A percentile compares a stretch with the other conserved stretches of the same genome.
Evolutionary conservation across 139 green algal genomes (phyloP).

Genomic region (Chloropicon primus): DNA sequence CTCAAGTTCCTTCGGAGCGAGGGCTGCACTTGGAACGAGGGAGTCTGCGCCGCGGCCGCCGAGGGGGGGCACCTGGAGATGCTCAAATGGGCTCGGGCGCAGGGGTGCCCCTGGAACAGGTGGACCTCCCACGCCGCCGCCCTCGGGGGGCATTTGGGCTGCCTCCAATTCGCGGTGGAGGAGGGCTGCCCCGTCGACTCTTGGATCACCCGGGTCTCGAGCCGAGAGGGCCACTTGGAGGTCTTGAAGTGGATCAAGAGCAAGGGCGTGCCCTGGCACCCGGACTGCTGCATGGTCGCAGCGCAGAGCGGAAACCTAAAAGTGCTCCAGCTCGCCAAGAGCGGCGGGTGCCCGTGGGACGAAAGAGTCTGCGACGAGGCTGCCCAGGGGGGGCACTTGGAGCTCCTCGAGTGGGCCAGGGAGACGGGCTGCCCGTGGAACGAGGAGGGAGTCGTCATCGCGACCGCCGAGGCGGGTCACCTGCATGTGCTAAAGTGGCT

Average conservation of each 20-base stretch:
- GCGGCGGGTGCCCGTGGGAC: constrained; percentile 3
- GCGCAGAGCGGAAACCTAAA: not conserved
- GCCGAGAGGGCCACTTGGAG: not conserved
- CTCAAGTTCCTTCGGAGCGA: not conserved
- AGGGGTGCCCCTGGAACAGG: constrained; percentile 2
- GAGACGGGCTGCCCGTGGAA: constrained; percentile 2
- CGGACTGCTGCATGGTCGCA: not conserved
- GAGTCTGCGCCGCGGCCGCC: too few relatives aligned
- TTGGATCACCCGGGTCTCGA: not conserved
- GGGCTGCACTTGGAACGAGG: not conserved
- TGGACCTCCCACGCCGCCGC: not conserved
- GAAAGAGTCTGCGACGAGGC: not conserved
- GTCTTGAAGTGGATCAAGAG: not conserved
- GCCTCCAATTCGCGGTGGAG: not conserved
- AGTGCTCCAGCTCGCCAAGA: not conserved
- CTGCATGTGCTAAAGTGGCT: too few relatives aligned
- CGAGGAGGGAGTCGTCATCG: not conserved
- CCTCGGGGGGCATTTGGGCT: not conserved
- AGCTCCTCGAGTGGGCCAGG: constrained; percentile 1
- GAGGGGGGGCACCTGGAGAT: not conserved
- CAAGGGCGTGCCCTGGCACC: constrained; percentile 1
- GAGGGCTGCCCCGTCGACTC: constrained; percentile 1
- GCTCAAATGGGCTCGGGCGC: constrained; percentile 1
- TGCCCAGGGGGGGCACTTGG: not conserved
- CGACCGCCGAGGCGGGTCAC: too few relatives aligned